Evolutionary conservation across 306 rosid species (phyloP).

Genomic region (Quillaja saponaria): DNA sequence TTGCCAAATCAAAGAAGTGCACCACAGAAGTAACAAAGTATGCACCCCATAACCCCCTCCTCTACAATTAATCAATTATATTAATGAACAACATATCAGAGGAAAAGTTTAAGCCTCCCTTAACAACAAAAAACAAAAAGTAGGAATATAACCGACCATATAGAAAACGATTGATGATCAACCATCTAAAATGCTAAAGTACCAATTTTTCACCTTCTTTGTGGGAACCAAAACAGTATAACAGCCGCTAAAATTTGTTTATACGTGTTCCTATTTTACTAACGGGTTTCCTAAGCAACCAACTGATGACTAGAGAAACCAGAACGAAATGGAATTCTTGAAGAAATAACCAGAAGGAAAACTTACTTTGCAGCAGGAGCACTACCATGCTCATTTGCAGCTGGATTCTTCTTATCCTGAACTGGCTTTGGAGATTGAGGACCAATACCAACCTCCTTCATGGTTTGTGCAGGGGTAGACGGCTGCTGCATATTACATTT

Average conservation of each 20-base stretch:
- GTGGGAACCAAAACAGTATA: conserved; percentile 8
- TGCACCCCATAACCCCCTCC: too few species aligned
- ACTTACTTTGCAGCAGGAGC: conserved; percentile 87
- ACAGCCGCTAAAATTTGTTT: conserved; percentile 14
- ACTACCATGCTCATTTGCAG: conserved; percentile 44
- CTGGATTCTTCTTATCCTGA: conserved; percentile 63
- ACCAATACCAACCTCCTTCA: conserved; percentile 53
- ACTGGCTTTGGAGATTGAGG: conserved; percentile 46
- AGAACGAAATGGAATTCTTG: not conserved
- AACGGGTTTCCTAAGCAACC: conserved; percentile 4
- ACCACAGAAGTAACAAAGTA: too few species aligned
- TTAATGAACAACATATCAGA: too few species aligned
- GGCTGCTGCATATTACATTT: conserved; percentile 29
- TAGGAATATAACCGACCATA: too few species aligned
- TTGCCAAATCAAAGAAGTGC: too few species aligned
- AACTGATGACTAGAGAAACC: not conserved
- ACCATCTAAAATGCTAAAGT: not conserved
- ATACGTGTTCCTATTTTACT: not conserved
- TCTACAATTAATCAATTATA: too few species aligned
- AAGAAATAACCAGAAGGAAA: conserved; percentile 9
- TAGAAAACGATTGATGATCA: too few species aligned
- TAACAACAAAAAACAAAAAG: too few species aligned
- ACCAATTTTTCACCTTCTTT: conserved; percentile 4
- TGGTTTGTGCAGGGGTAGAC: conserved; percentile 25
- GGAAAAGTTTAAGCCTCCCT: too few species aligned